These are phyloP conservation scores for Macrolepiota dolichaula DNA, from an alignment of 768 basidiomycete species.

Conservation along the genomic window DNA sequence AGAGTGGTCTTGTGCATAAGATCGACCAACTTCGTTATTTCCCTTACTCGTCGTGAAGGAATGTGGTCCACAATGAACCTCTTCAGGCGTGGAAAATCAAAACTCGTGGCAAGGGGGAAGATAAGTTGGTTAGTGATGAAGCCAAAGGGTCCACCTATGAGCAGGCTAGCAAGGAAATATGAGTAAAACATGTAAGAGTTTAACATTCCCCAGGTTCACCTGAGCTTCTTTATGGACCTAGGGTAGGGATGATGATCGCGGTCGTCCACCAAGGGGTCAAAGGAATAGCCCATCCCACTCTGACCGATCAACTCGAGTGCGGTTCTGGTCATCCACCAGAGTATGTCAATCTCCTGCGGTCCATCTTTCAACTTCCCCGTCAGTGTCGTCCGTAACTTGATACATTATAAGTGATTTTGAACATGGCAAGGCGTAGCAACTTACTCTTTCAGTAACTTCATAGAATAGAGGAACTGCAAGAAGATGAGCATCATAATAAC, in stretches of 20 bases:
- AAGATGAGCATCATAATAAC: not conserved
- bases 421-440: not conserved
- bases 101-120: slow-evolving; percentile 1
- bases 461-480: slow-evolving; percentile 34
- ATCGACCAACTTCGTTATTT: slow-evolving; percentile 28
- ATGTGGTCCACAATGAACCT: slow-evolving; percentile 28
- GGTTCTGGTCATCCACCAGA: slow-evolving; percentile 25
- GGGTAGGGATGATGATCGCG: slow-evolving; percentile 25
- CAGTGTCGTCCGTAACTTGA: slow-evolving; percentile 24
- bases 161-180: not conserved
- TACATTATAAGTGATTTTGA: not conserved
- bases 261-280: slow-evolving; percentile 27
- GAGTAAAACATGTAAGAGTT: not conserved
- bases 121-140: slow-evolving; percentile 9
- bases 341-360: slow-evolving; percentile 13
- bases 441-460: slow-evolving; percentile 27
- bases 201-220: slow-evolving; percentile 19
- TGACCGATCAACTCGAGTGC: slow-evolving; percentile 29
- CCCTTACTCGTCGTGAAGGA: slow-evolving; percentile 27
- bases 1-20: slow-evolving; percentile 32
- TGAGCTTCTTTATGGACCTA: slow-evolving; percentile 26
- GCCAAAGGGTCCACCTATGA: slow-evolving; percentile 1
- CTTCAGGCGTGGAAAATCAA: slow-evolving; percentile 6
- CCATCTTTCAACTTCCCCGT: slow-evolving; percentile 23
- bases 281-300: slow-evolving; percentile 27